These are phyloP conservation scores for Cercophora sp. DNA, from an alignment of 495 filamentous ascomycete species.

Conservation along the genomic window DNA sequence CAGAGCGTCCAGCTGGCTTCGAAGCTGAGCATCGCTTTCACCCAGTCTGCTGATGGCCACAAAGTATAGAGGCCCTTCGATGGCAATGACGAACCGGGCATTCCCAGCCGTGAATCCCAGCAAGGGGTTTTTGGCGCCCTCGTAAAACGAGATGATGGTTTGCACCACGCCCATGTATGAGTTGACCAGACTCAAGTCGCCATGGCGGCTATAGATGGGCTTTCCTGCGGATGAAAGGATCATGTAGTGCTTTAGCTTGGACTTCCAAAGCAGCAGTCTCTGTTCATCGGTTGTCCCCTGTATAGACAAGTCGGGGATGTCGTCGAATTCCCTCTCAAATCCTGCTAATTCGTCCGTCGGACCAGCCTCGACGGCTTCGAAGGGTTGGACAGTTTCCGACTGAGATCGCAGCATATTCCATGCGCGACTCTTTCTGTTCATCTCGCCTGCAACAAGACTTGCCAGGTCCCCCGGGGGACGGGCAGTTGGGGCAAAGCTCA, in stretches of 20 bases:
- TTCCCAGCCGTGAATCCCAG: slow-evolving; percentile 79
- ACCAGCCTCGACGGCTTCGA: slow-evolving; percentile 42
- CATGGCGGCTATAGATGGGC: slow-evolving; percentile 93
- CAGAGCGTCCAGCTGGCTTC: slow-evolving; percentile 83
- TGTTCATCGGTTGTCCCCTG: slow-evolving; percentile 57
- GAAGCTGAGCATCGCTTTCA: slow-evolving; percentile 85
- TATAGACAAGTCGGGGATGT: slow-evolving; percentile 61
- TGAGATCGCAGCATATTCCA: slow-evolving; percentile 58
- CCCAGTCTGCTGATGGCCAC: slow-evolving; percentile 86
- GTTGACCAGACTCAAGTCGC: slow-evolving; percentile 81
- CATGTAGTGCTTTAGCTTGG: slow-evolving; percentile 92
- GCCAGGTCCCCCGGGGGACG: slow-evolving; percentile 73
- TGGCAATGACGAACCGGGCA: slow-evolving; percentile 76
- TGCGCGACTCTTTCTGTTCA: slow-evolving; percentile 53
- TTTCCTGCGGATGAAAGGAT: slow-evolving; percentile 97
- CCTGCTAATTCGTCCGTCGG: slow-evolving; percentile 53
- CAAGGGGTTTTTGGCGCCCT: slow-evolving; percentile 69
- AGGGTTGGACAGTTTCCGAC: slow-evolving; percentile 54
- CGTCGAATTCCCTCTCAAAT: slow-evolving; percentile 74
- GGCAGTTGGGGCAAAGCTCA: slow-evolving; percentile 73
- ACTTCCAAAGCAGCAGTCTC: slow-evolving; percentile 70
- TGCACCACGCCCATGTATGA: slow-evolving; percentile 94
- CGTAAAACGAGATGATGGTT: slow-evolving; percentile 96
- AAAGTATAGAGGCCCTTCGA: slow-evolving; percentile 82
- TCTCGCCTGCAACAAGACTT: slow-evolving; percentile 71